Evolutionary conservation across 163 green algal genomes (phyloP).

Genomic region (Chlorella variabilis): DNA sequence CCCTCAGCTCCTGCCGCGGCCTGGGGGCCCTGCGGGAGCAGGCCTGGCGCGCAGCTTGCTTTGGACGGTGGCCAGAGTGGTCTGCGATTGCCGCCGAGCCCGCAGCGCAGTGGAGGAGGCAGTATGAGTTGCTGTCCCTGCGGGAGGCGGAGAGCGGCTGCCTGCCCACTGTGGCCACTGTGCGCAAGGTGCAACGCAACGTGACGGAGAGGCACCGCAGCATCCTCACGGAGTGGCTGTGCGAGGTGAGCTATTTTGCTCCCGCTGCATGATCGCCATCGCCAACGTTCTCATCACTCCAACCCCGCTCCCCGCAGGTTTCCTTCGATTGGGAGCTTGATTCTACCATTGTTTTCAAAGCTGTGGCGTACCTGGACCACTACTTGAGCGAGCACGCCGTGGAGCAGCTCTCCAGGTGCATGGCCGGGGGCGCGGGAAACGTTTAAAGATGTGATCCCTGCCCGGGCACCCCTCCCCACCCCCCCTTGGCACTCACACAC

Average conservation of each 20-base stretch:
- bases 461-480: neutral
- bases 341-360: conserved; percentile 63
- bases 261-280: conserved; percentile 2
- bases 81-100: conserved; percentile 38
- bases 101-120: conserved; percentile 50
- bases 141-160: conserved; percentile 47
- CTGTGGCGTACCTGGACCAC: conserved; percentile 65
- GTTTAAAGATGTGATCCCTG: neutral
- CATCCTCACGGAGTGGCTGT: conserved; percentile 68
- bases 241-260: conserved; percentile 50
- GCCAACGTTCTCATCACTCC: conserved; percentile 13
- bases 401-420: conserved; percentile 28
- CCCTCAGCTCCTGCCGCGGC: conserved; percentile 44
- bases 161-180: conserved; percentile 20
- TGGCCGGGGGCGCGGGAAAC: neutral
- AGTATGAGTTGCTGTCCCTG: conserved; percentile 62
- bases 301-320: conserved; percentile 48
- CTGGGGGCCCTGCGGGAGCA: conserved; percentile 35
- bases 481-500: neutral
- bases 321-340: conserved; percentile 66
- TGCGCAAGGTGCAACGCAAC: conserved; percentile 45
- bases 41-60: conserved; percentile 54
- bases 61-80: conserved; percentile 56
- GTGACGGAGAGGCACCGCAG: conserved; percentile 57
- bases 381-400: conserved; percentile 51